phyloP scores from a whole-genome alignment of 2,329 filamentous ascomycete species.

The Penicillium aurantiogriseum region DNA sequence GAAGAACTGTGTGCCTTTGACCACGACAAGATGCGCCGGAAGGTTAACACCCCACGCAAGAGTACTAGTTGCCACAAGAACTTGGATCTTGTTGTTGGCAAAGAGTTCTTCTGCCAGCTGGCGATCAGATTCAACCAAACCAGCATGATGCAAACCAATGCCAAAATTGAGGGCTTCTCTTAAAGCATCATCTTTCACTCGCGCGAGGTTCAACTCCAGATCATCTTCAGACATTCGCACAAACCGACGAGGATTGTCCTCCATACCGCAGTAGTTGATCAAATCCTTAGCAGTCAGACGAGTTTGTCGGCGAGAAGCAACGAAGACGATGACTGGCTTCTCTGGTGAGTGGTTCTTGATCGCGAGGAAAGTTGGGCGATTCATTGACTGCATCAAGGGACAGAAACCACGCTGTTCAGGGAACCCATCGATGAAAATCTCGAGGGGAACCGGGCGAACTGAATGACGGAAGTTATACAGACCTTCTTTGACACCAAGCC shows the following conservation, averaged over 20 bases:
- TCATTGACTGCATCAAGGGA: slow-evolving; percentile 98
- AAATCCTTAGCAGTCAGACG: slow-evolving; percentile 92
- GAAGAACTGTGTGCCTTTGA: slow-evolving; percentile 97
- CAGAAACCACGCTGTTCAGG: slow-evolving; percentile 94
- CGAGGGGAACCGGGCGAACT: slow-evolving; percentile 89
- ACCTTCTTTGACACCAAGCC: slow-evolving; percentile 93
- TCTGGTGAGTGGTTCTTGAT: slow-evolving; percentile 95
- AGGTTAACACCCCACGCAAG: slow-evolving; percentile 98
- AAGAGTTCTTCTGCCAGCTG: slow-evolving; percentile 92
- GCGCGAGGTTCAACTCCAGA: slow-evolving; percentile 77
- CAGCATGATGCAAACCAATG: slow-evolving; percentile 94
- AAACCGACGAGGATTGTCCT: slow-evolving; percentile 93
- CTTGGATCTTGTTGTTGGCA: slow-evolving; percentile 96
- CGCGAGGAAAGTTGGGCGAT: slow-evolving; percentile 90
- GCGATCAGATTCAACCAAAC: slow-evolving; percentile 90
- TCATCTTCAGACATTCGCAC: slow-evolving; percentile 94
- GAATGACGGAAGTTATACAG: slow-evolving; percentile 98
- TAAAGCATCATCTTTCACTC: slow-evolving; percentile 89
- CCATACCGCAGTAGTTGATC: slow-evolving; percentile 97
- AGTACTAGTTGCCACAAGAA: slow-evolving; percentile 91
- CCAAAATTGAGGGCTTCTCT: slow-evolving; percentile 95
- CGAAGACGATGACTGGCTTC: slow-evolving; percentile 97
- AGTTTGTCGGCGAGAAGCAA: slow-evolving; percentile 91
- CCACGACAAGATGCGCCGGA: slow-evolving; percentile 92
- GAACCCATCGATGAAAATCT: slow-evolving; percentile 97